phyloP scores from a whole-genome alignment of 805 yeast species.

The Kodamaea hsintzibuensis region DNA sequence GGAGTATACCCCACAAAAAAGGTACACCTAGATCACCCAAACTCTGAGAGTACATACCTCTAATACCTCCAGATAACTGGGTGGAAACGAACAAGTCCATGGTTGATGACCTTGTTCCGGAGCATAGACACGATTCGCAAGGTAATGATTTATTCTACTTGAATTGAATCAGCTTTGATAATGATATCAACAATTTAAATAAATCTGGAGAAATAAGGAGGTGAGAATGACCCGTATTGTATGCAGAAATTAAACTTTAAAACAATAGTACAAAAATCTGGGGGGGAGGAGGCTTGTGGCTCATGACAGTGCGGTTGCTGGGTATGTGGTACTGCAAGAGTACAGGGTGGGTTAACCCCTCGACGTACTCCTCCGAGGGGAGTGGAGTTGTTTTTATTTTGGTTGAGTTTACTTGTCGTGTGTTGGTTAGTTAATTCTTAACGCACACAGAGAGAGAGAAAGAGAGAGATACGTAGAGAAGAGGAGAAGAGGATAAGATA shows the following conservation, averaged over 20 bases:
- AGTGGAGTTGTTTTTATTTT: neutral
- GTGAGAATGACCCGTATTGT: constrained; percentile 1
- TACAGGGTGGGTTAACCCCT: neutral
- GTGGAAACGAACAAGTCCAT: constrained; percentile 18
- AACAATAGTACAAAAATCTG: neutral
- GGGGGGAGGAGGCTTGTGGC: neutral
- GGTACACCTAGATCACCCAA: neutral
- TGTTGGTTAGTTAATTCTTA: no score
- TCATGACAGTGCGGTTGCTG: neutral
- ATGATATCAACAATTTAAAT: neutral
- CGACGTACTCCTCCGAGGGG: neutral
- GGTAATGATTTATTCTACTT: constrained; percentile 3
- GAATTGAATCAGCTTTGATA: neutral
- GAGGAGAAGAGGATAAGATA: neutral
- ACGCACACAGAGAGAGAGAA: no score
- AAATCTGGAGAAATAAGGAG: neutral
- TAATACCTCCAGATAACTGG: constrained; percentile 17
- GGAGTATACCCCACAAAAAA: neutral
- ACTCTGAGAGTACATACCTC: constrained; percentile 15
- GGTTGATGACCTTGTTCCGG: constrained; percentile 1
- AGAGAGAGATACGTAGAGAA: no score
- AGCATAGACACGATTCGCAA: constrained; percentile 4
- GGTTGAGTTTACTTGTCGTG: neutral
- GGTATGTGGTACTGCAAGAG: neutral
- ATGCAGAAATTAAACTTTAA: neutral